A percentile compares a stretch with the other conserved stretches of the same genome.
Evolutionary conservation across 129 eudicot genomes (phyloP).

Genomic region (Oenanthe sinensis): DNA sequence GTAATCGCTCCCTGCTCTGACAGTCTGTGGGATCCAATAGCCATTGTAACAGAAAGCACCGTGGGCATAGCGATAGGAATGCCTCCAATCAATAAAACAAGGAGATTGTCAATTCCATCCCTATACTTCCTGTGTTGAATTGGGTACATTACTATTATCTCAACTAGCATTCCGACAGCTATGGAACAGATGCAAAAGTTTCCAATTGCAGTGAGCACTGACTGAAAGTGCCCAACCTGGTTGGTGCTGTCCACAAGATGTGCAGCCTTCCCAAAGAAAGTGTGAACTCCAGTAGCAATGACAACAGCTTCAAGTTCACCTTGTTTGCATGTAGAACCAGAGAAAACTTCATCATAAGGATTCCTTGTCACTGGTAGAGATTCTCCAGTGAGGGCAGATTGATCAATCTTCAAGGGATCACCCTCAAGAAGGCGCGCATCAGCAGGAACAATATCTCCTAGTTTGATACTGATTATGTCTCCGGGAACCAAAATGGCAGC

Average conservation of each 20-base stretch:
- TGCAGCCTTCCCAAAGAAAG: conserved; percentile 89
- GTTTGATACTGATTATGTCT: conserved; percentile 74
- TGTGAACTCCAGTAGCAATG: conserved; percentile 84
- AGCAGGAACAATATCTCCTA: conserved; percentile 80
- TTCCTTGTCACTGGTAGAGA: conserved; percentile 81
- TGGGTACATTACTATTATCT: conserved; percentile 80
- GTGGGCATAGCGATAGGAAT: conserved; percentile 94
- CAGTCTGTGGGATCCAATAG: conserved; percentile 84
- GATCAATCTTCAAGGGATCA: conserved; percentile 76
- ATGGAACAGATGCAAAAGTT: conserved; percentile 86
- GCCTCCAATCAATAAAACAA: conserved; percentile 77
- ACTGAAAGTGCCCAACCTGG: conserved; percentile 82
- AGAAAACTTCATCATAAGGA: conserved; percentile 70
- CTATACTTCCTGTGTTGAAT: conserved; percentile 70
- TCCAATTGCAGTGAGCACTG: conserved; percentile 75
- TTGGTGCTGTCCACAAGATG: conserved; percentile 89
- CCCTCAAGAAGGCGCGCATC: conserved; percentile 92
- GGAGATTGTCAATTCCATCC: conserved; percentile 66
- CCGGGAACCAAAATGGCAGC: conserved; percentile 81
- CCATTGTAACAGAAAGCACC: conserved; percentile 80
- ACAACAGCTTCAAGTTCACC: conserved; percentile 84
- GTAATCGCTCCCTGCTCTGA: conserved; percentile 90
- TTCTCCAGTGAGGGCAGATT: conserved; percentile 88
- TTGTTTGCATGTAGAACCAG: conserved; percentile 90
- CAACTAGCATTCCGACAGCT: conserved; percentile 70